A percentile compares a stretch with the other conserved stretches of the same genome.
Conservation (phyloP, 805 yeast species). For the Teunomyces aglyptinius region DNA sequence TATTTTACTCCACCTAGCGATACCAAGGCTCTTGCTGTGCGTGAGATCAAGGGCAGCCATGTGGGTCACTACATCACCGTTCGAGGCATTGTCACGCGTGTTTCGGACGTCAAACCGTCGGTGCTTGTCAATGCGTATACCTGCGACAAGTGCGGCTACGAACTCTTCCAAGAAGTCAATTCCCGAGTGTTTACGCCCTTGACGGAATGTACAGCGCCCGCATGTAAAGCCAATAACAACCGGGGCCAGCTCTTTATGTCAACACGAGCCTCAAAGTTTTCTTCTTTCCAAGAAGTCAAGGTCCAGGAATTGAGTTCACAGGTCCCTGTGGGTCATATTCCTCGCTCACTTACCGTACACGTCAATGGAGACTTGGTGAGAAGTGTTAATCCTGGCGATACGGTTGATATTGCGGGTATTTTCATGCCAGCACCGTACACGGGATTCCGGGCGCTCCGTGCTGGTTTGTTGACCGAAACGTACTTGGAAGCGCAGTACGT, state of each 20-base stretch:
- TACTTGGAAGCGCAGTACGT: conserved; percentile 85
- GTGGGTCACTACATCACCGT: conserved; percentile 88
- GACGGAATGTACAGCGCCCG: conserved; percentile 77
- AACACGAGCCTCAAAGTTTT: conserved; percentile 93
- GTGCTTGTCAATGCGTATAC: conserved; percentile 92
- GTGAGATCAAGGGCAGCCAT: conserved; percentile 81
- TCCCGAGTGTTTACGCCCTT: conserved; percentile 85
- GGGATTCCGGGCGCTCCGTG: conserved; percentile 87
- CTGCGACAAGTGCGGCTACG: conserved; percentile 96
- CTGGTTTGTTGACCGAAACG: conserved; percentile 93
- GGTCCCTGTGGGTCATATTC: conserved; percentile 98
- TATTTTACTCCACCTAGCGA: conserved; percentile 76
- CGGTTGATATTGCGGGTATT: conserved; percentile 89
- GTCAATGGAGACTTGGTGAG: conserved; percentile 92
- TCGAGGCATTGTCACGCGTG: conserved; percentile 92
- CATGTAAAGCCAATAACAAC: conserved; percentile 73
- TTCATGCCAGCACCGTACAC: conserved; percentile 94
- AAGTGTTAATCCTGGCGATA: conserved; percentile 87
- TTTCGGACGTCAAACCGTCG: conserved; percentile 93
- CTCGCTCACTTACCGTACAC: conserved; percentile 80
- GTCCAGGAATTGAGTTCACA: conserved; percentile 93
- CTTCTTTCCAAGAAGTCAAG: conserved; percentile 92
- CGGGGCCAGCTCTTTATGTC: conserved; percentile 89
- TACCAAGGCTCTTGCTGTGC: conserved; percentile 71
- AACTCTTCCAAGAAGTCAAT: conserved; percentile 92